Evolutionary conservation across 208 protist genomes (phyloP).

Genomic region (Naegleria fowleri): DNA sequence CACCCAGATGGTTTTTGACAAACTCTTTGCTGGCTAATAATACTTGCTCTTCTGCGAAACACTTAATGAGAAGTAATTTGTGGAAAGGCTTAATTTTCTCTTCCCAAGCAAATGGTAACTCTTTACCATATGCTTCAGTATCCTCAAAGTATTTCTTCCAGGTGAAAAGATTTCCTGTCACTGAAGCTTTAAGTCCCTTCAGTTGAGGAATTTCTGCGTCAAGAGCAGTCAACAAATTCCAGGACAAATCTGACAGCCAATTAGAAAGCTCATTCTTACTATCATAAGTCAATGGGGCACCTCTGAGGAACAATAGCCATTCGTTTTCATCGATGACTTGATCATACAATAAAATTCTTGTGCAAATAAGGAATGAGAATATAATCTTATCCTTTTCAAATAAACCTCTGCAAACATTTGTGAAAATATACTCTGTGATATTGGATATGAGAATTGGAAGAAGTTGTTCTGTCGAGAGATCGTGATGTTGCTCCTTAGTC

Average conservation of each 20-base stretch:
- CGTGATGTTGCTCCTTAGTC: constrained; percentile 45
- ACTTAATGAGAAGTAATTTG: constrained; percentile 80
- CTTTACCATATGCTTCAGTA: not conserved
- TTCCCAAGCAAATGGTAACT: not conserved
- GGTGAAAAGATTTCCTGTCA: not conserved
- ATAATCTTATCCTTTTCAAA: constrained; percentile 96
- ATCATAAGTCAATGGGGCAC: not conserved
- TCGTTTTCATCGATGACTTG: constrained; percentile 28
- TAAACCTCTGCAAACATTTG: constrained; percentile 90
- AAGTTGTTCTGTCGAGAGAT: constrained; percentile 63
- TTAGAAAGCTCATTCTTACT: not conserved
- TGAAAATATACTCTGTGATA: constrained; percentile 82
- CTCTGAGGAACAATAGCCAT: constrained; percentile 15
- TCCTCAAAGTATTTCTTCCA: constrained; percentile 10
- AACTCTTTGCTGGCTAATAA: constrained; percentile 77
- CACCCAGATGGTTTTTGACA: constrained; percentile 75
- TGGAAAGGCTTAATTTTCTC: constrained; percentile 65
- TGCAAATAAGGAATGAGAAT: constrained; percentile 84
- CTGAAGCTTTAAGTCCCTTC: not conserved
- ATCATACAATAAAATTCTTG: constrained; percentile 65
- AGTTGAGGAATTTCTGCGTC: not conserved
- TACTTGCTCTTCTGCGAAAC: constrained; percentile 87
- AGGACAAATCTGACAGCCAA: not conserved
- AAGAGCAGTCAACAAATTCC: not conserved
- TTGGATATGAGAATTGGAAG: constrained; percentile 66